These are phyloP conservation scores for Quercus engelmannii DNA, from an alignment of 306 rosid genomes.

Conservation along the genomic window DNA sequence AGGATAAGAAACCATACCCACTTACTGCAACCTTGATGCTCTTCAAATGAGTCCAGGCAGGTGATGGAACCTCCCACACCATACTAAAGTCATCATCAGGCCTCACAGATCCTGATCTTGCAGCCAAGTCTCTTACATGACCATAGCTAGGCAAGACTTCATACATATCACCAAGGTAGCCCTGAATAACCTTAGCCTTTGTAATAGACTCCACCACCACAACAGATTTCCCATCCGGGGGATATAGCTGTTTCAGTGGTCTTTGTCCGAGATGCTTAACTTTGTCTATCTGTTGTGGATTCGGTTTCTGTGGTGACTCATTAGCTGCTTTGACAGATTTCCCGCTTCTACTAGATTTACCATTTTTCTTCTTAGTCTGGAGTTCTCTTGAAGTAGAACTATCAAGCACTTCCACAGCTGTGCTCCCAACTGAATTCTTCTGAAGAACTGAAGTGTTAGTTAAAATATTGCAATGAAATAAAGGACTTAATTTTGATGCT, in stretches of 20 bases:
- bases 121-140: slow-evolving; percentile 97
- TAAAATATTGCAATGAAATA: slow-evolving; percentile 21
- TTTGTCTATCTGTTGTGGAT: slow-evolving; percentile 21
- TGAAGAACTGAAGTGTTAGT: slow-evolving; percentile 49
- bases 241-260: slow-evolving; percentile 54
- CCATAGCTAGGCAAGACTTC: slow-evolving; percentile 98
- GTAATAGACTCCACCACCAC: slow-evolving; percentile 91
- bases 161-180: slow-evolving; percentile 83
- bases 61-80: slow-evolving; percentile 99
- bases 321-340: slow-evolving; percentile 20
- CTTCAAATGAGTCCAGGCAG: slow-evolving; percentile 97
- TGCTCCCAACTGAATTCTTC: slow-evolving; percentile 33
- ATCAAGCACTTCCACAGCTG: slow-evolving; percentile 25
- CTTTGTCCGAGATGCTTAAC: slow-evolving; percentile 33
- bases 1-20: slow-evolving; percentile 53
- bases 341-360: slow-evolving; percentile 28
- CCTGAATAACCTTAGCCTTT: slow-evolving; percentile 90
- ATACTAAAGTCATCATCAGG: slow-evolving; percentile 96
- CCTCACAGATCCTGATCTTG: slow-evolving; percentile 94
- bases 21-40: slow-evolving; percentile 80
- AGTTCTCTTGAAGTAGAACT: slow-evolving; percentile 40
- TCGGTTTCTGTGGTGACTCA: slow-evolving; percentile 26
- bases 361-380: slow-evolving; percentile 42
- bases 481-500: not conserved
- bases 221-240: slow-evolving; percentile 76